Evolutionary conservation across 139 green algal genomes (phyloP), one percentile per base, ranked within the genome.

Genomic region (Zygnema circumcarinatum): DNA sequence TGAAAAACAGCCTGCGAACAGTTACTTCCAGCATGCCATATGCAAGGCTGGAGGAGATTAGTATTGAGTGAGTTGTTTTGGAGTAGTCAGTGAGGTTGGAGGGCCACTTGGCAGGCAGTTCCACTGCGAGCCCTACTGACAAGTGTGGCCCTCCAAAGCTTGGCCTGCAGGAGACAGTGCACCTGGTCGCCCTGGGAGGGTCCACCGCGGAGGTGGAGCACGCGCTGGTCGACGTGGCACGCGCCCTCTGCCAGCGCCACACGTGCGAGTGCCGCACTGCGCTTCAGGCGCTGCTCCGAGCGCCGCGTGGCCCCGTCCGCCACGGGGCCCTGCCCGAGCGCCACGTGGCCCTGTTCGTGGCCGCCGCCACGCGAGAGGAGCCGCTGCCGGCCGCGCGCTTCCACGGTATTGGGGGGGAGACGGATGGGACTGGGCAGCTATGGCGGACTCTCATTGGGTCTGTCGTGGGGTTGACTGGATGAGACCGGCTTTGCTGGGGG

Each of bases 331-430:
- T 81, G 21, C 56, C 74, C 16, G 31, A 32, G 21, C 31, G 31
- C 21, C 74, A 81, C 32, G 32, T 81, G 1, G 31, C 53, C 39
- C 74, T 35, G 21, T 81, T 81, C 56, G 74, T 81, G 16, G 32
- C 74, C 32, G 31, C 32, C 0, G 74, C 74, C 74, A 81, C 74
- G 20, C 74, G 74, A 21, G 31, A 81, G 22, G 39, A 38, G 7
- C 74, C 74, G 1, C 74, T 62, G 2, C 74, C 74, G 31, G 39
- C 39, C 74, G 39, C 39, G 39, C n/a, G 31, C 20, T 81, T 81
- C 74, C 74, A 81, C 31, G 35, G 74, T 81, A 25, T 72, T n/a
- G n/a, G n/a, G n/a, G n/a, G n/a, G n/a, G n/a, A n/a, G n/a, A n/a
- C n/a, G n/a, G n/a, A n/a, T n/a, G n/a, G n/a, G n/a, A n/a, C n/a